phyloP scores from a whole-genome alignment of 192 early-diverging fungal species.

The Mortierella antarctica region DNA sequence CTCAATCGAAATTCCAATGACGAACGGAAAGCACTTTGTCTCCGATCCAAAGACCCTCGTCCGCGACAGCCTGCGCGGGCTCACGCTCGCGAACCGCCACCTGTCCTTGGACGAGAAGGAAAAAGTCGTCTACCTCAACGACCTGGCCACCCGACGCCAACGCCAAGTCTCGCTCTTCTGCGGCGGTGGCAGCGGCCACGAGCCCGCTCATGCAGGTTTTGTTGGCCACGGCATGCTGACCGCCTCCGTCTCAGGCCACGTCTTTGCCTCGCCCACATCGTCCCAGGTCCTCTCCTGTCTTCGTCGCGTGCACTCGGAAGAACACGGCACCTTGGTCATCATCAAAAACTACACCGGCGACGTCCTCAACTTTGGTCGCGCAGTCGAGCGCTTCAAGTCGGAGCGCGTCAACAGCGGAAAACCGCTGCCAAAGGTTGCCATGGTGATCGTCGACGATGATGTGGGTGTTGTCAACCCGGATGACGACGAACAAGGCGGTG shows the following conservation, averaged over 20 bases:
- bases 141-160: slow-evolving; percentile 60
- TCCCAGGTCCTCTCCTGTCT: slow-evolving; percentile 82
- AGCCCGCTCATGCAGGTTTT: slow-evolving; percentile 85
- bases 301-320: slow-evolving; percentile 65
- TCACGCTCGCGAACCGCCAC: slow-evolving; percentile 69
- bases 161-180: slow-evolving; percentile 81
- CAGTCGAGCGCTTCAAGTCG: slow-evolving; percentile 82
- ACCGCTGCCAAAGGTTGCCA: slow-evolving; percentile 62
- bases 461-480: slow-evolving; percentile 78
- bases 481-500: slow-evolving; percentile 63
- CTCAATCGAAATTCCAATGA: too few species aligned
- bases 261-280: slow-evolving; percentile 89
- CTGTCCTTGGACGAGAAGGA: slow-evolving; percentile 65
- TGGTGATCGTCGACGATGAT: slow-evolving; percentile 88
- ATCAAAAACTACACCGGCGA: slow-evolving; percentile 94
- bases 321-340: slow-evolving; percentile 76
- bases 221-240: slow-evolving; percentile 80
- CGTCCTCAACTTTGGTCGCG: slow-evolving; percentile 82
- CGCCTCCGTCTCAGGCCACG: slow-evolving; percentile 83
- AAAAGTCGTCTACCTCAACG: slow-evolving; percentile 73
- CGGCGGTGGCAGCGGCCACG: slow-evolving; percentile 89
- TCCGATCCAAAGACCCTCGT: slow-evolving; percentile 70
- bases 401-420: slow-evolving; percentile 61
- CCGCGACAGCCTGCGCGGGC: slow-evolving; percentile 67
- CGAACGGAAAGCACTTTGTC: slow-evolving; percentile 65